Conservation (phyloP, 2,329 filamentous ascomycete genomes). For the Dactylellina drechsleri region DNA sequence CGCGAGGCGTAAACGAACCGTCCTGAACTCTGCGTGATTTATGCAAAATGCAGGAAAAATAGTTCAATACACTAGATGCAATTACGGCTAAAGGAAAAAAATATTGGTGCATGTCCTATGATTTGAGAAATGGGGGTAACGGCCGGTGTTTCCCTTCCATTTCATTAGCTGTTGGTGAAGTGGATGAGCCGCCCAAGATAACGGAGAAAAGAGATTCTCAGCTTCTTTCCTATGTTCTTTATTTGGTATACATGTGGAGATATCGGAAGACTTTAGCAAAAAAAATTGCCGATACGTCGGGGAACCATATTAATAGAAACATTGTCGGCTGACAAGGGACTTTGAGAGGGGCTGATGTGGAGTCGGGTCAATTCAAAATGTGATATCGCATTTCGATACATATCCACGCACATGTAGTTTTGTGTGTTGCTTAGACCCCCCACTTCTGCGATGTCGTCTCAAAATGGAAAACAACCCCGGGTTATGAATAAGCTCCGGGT, state of each 20-base stretch:
- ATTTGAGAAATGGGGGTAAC: conserved; percentile 33
- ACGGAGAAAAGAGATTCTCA: conserved; percentile 1
- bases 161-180: conserved; percentile 11
- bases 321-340: conserved; percentile 15
- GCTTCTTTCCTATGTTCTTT: conserved; percentile 6
- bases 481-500: neutral
- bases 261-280: neutral
- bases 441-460: conserved; percentile 16
- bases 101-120: conserved; percentile 7
- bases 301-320: conserved; percentile 36
- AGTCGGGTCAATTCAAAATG: conserved; percentile 32
- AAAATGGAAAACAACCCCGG: neutral
- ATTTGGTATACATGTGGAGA: neutral
- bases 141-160: conserved; percentile 24
- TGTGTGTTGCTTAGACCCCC: conserved; percentile 22
- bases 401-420: neutral
- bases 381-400: conserved; percentile 43
- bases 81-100: conserved; percentile 39
- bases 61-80: conserved; percentile 23
- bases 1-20: neutral
- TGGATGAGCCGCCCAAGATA: conserved; percentile 1
- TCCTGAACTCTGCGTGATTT: conserved; percentile 40
- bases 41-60: conserved; percentile 48
- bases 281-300: neutral
- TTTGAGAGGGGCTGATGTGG: conserved; percentile 10